Evolutionary conservation across 306 rosid genomes (phyloP).

Genomic region (Calophaca sinica): DNA sequence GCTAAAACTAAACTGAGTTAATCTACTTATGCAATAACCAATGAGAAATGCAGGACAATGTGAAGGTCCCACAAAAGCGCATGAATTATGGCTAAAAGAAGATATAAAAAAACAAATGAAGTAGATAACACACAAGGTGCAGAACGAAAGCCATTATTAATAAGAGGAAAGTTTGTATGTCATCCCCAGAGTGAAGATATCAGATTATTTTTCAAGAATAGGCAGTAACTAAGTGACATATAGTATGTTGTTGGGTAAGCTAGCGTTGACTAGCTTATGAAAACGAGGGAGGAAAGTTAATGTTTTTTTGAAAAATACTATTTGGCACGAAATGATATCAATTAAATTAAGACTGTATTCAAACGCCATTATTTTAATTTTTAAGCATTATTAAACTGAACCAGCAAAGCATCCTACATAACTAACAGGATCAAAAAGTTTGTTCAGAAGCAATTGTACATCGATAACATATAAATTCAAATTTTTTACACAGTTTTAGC

Average conservation of each 20-base stretch:
- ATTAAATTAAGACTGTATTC: constrained; percentile 24
- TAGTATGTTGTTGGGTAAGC: constrained; percentile 15
- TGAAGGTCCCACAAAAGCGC: constrained; percentile 25
- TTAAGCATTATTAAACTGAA: constrained; percentile 31
- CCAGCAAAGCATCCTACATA: constrained; percentile 22
- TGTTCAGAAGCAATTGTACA: constrained; percentile 29
- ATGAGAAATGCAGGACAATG: constrained; percentile 18
- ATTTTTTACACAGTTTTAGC: constrained; percentile 26
- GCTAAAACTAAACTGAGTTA: neutral
- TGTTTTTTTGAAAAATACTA: constrained; percentile 10
- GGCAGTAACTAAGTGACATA: neutral
- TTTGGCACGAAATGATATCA: constrained; percentile 5
- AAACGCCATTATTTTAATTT: neutral
- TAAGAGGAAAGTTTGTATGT: constrained; percentile 14
- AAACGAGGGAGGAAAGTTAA: constrained; percentile 19
- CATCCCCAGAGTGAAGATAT: neutral
- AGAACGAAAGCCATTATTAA: constrained; percentile 20
- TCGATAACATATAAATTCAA: constrained; percentile 36
- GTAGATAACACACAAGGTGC: no score
- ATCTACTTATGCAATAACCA: neutral
- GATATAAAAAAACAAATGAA: no score
- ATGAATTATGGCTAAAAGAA: no score
- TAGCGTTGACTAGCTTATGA: constrained; percentile 10
- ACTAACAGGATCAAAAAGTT: constrained; percentile 24
- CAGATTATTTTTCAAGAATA: constrained; percentile 10